Evolutionary conservation across 768 basidiomycete species (phyloP).

Genomic region (Tremella mesenterica): DNA sequence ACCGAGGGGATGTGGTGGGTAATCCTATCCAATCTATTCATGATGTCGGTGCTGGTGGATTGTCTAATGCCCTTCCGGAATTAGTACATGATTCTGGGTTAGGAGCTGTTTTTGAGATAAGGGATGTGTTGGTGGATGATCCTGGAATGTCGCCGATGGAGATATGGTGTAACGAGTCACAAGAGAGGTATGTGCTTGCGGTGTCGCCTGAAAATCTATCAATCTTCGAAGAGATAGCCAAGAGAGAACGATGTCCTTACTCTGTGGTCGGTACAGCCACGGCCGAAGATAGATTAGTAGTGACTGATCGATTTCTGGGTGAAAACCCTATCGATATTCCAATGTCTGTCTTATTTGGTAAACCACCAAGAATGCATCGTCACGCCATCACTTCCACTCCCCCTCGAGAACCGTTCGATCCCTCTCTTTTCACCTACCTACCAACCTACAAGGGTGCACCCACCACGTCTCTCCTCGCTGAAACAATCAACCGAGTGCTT

Average conservation of each 20-base stretch:
- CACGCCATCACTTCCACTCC: slow-evolving; percentile 53
- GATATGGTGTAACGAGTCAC: slow-evolving; percentile 99
- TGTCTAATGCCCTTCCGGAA: slow-evolving; percentile 94
- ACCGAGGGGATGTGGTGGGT: slow-evolving; percentile 47
- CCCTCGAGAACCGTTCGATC: slow-evolving; percentile 56
- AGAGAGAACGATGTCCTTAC: slow-evolving; percentile 86
- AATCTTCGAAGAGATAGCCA: slow-evolving; percentile 66
- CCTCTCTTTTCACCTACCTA: slow-evolving; percentile 59
- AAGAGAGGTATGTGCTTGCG: slow-evolving; percentile 94
- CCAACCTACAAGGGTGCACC: slow-evolving; percentile 42
- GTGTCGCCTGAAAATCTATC: slow-evolving; percentile 57
- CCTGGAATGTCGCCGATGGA: slow-evolving; percentile 97
- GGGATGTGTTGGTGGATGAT: slow-evolving; percentile 86
- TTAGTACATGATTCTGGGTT: slow-evolving; percentile 91
- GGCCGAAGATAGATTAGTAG: slow-evolving; percentile 67
- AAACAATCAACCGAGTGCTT: slow-evolving; percentile 71
- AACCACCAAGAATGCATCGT: slow-evolving; percentile 83
- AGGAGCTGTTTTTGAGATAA: slow-evolving; percentile 85
- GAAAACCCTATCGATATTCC: slow-evolving; percentile 74
- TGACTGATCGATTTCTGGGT: slow-evolving; percentile 74
- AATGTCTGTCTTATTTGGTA: slow-evolving; percentile 95
- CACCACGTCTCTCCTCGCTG: slow-evolving; percentile 48
- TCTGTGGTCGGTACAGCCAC: slow-evolving; percentile 85
- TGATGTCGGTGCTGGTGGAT: slow-evolving; percentile 93
- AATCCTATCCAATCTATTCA: slow-evolving; percentile 94